Evolutionary conservation across 2,329 filamentous ascomycete species (phyloP).

Genomic region (Aspergillus persii): DNA sequence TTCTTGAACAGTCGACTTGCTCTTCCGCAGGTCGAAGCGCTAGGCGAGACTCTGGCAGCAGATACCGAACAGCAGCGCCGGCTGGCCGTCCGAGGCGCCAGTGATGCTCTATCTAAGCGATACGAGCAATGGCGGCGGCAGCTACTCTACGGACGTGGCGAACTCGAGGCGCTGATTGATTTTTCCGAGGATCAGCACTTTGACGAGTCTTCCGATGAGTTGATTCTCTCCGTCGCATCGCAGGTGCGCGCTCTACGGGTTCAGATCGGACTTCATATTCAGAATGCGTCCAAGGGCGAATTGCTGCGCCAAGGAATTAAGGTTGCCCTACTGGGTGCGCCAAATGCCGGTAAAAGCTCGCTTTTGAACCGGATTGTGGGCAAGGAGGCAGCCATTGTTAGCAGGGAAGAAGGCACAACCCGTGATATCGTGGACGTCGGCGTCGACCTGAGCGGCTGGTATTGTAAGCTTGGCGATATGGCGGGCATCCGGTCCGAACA

Average conservation of each 20-base stretch:
- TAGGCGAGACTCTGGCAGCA: constrained; percentile 60
- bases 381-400: constrained; percentile 92
- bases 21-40: constrained; percentile 73
- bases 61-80: constrained; percentile 91
- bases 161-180: constrained; percentile 93
- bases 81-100: constrained; percentile 76
- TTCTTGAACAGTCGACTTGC: constrained; percentile 85
- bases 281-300: constrained; percentile 78
- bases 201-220: constrained; percentile 74
- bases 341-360: constrained; percentile 94
- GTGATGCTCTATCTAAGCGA: constrained; percentile 64
- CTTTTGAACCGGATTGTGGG: constrained; percentile 87
- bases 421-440: constrained; percentile 90
- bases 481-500: constrained; percentile 69
- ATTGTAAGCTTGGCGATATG: constrained; percentile 93
- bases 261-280: constrained; percentile 67
- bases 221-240: constrained; percentile 66
- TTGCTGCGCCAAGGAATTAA: constrained; percentile 80
- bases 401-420: constrained; percentile 87
- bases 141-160: constrained; percentile 77
- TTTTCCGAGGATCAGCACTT: constrained; percentile 98
- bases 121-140: constrained; percentile 82
- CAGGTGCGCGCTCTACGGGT: constrained; percentile 62
- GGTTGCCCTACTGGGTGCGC: constrained; percentile 82
- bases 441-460: constrained; percentile 83